Evolutionary conservation across 2,329 filamentous ascomycete species (phyloP), one percentile per base, ranked within the genome.

Genomic region (Cadophora luteo-olivacea): DNA sequence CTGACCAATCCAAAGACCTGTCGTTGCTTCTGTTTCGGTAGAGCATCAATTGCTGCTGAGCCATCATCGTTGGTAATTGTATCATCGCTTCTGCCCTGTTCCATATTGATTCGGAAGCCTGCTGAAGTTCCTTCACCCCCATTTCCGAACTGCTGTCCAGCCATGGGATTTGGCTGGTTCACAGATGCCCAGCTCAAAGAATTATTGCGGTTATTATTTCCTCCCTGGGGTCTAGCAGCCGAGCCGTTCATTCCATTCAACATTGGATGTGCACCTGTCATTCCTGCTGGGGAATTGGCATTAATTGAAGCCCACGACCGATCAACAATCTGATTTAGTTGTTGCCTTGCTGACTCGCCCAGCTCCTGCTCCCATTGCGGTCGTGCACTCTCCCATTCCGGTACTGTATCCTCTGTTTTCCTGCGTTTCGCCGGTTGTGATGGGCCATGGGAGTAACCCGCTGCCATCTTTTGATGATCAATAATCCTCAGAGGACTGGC

Each of bases 91-190:
- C 64, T 68, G 22, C 54, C 68, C 38, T 72, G 71, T 33, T 76
- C 75, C 14, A 64, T n/a, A 41, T 58, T 71, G 19, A 48, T 67
- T 24, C 65, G 66, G 71, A 83, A 82, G 33, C 73, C 72, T 29
- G 75, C 73, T 25, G 77, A 76, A 70, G 85, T 86, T 63, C 67
- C 66, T 3, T 74, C 71, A 32, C 83, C 84, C 29, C 54, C 63
- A 64, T 60, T 67, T 14, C 51, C 62, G 54, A 61, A 65, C 81
- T 78, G 55, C 33, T 68, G 70, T 4, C 55, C 49, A 32, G 68
- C 25, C 51, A 61, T 36, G 12, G 71, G 48, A 4, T 68, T 58
- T 22, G 65, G 68, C 55, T 73, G 70, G 49, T 73, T 73, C 6
- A 75, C 74, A 22, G 71, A 65, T 41, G 73, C 71, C 74, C 73